Conservation (phyloP, 192 early-diverging fungal species). For the Globomyces pollinis-pini region DNA sequence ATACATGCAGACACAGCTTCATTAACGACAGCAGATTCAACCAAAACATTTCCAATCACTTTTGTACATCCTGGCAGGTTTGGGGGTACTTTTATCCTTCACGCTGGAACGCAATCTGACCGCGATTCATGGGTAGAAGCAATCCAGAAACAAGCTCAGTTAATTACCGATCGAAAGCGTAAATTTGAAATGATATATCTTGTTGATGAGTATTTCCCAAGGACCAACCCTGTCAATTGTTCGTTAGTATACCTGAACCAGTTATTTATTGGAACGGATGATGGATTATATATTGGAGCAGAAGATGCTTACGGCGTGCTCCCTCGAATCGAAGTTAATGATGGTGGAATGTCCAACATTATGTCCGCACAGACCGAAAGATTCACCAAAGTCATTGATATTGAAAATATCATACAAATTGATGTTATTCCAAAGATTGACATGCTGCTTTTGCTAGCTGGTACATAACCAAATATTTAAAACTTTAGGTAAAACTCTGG, state of each 20-base stretch:
- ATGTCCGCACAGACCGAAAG: too few species aligned
- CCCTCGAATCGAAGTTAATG: too few species aligned
- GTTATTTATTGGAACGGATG: conserved; percentile 77
- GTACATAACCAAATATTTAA: conserved; percentile 27
- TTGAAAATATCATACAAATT: conserved; percentile 79
- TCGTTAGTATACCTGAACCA: conserved; percentile 43
- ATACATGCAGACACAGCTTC: neutral
- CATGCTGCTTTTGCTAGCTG: conserved; percentile 73
- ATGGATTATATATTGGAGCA: conserved; percentile 73
- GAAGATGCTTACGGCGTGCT: conserved; percentile 15
- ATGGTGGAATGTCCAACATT: too few species aligned
- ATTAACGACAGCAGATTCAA: neutral
- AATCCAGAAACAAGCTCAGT: conserved; percentile 57
- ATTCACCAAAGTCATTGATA: conserved; percentile 39
- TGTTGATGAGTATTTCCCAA: conserved; percentile 41
- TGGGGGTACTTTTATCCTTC: conserved; percentile 63
- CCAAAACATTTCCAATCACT: conserved; percentile 65
- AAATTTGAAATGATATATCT: conserved; percentile 52
- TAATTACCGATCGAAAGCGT: conserved; percentile 29
- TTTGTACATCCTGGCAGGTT: conserved; percentile 66
- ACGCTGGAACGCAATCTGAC: conserved; percentile 64
- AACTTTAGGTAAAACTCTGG: conserved; percentile 30
- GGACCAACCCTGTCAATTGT: conserved; percentile 51
- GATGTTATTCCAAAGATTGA: conserved; percentile 77
- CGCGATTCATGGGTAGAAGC: conserved; percentile 77